phyloP scores from a whole-genome alignment of 352 stramenopile genomes.

The Elongisporangium anandrum region DNA sequence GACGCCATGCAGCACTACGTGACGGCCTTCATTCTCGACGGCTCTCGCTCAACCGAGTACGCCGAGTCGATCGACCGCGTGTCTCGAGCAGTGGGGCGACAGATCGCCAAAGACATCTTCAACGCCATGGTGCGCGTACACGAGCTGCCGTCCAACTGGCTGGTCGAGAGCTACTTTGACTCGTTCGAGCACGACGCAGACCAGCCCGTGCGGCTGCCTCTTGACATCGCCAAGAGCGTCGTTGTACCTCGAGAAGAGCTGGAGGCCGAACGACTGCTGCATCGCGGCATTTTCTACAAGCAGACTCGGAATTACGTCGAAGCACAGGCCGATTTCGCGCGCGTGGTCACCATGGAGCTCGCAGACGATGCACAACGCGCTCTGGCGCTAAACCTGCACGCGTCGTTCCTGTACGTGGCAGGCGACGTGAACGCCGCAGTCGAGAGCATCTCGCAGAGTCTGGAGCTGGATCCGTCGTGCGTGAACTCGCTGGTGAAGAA shows the following conservation, averaged over 20 bases:
- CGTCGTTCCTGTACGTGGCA: conserved; percentile 76
- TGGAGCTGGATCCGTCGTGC: conserved; percentile 42
- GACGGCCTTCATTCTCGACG: conserved; percentile 77
- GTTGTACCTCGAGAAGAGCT: conserved; percentile 28
- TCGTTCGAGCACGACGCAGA: conserved; percentile 79
- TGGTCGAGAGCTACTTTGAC: conserved; percentile 85
- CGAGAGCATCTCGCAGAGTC: conserved; percentile 52
- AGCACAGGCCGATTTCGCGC: conserved; percentile 43
- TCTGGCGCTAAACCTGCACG: conserved; percentile 69
- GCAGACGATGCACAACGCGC: conserved; percentile 34
- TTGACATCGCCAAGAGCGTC: conserved; percentile 60
- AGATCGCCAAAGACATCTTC: conserved; percentile 66
- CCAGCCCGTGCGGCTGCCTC: conserved; percentile 44
- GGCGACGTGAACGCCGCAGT: conserved; percentile 73
- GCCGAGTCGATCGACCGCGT: conserved; percentile 73
- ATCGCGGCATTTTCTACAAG: conserved; percentile 68
- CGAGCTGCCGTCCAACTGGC: conserved; percentile 70
- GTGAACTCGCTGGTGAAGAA: conserved; percentile 82
- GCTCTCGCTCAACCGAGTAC: conserved; percentile 61
- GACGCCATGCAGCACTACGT: conserved; percentile 82
- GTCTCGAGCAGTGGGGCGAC: conserved; percentile 55
- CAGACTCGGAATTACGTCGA: conserved; percentile 44
- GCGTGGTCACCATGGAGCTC: conserved; percentile 33
- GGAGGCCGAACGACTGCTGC: conserved; percentile 46
- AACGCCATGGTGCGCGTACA: conserved; percentile 64